Base-by-base conservation (phyloP, 2,329 filamentous ascomycete genomes). In the Tricladium varicosporioides region DNA sequence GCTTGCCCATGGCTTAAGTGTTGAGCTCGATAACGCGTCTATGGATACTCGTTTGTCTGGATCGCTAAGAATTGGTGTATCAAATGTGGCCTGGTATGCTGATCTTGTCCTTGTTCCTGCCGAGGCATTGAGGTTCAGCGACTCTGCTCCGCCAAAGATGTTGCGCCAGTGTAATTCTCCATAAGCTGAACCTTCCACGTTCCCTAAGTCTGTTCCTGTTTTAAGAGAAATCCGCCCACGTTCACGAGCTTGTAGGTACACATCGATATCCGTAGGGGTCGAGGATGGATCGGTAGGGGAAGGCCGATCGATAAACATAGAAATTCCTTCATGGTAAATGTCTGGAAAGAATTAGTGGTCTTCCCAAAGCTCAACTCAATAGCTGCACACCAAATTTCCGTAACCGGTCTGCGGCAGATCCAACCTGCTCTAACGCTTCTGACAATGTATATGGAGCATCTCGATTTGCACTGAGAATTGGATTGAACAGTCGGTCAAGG, bases 131-230 rank as follows among this genome's bases (percentile, higher is more conserved):
- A 96, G 77, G 52, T 90, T 91, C 61, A 99, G 76, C 56, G 88
- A 89, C 76, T 99, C 94, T 19, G 92, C 94, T 42, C 94, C 94
- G 51, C 94, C 94, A 71, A 99, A 91, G 58, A 99, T 82, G 74
- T 99, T 99, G 65, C 94, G 87, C 78, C 92, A 87, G 51, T 93
- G 80, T 46, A 92, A 81, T 64, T 94, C 93, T 63, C 90, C 87
- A 70, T 96, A 97, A 3, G 92, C 93, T 7, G 92, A 96, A 36
- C 93, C 94, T 74, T 99, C 94, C 18, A 91, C 86, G 69, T 95
- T 96, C 61, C 94, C 94, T 47, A 96, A 81, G 70, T 97, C 93
- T 8, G 94, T 97, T 58, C 94, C 94, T 0, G 92, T 96, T 77
- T 96, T 96, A 68, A 97, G 82, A 58, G 92, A 85, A 69, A 97